Percentiles rank a stretch among this genome's conserved stretches.
Conservation (phyloP, 2,329 filamentous ascomycete genomes). For the Rugonectria rugulosa region DNA sequence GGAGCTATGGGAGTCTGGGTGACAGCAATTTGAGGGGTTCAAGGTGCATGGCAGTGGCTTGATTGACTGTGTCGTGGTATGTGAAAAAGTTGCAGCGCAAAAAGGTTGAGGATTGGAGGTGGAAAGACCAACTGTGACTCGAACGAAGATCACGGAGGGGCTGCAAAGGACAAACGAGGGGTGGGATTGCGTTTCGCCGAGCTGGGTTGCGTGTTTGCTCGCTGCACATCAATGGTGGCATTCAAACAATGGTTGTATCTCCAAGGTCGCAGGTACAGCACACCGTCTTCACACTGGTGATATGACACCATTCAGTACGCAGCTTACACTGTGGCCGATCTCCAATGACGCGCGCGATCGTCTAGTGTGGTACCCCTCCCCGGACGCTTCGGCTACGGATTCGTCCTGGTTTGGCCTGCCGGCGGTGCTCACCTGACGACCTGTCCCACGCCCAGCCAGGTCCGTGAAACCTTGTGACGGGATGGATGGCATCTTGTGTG, state of each 20-base stretch:
- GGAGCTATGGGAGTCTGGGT: slow-evolving; percentile 28
- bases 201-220: slow-evolving; percentile 12
- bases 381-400: slow-evolving; percentile 38
- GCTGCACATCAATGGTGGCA: slow-evolving; percentile 2
- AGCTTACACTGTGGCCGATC: slow-evolving; percentile 18
- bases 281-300: slow-evolving; percentile 11
- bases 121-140: neutral
- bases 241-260: slow-evolving; percentile 1
- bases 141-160: neutral
- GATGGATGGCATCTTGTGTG: slow-evolving; percentile 29
- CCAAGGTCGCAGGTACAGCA: slow-evolving; percentile 13
- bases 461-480: slow-evolving; percentile 39
- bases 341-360: slow-evolving; percentile 31
- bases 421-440: slow-evolving; percentile 38
- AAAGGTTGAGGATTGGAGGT: neutral
- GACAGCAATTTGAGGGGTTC: slow-evolving; percentile 24
- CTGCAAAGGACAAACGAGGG: slow-evolving; percentile 10
- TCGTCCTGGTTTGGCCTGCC: slow-evolving; percentile 27
- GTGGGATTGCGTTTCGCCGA: slow-evolving; percentile 12
- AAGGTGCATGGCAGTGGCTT: neutral
- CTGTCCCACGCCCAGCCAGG: slow-evolving; percentile 23
- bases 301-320: neutral
- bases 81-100: neutral
- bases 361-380: slow-evolving; percentile 20
- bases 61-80: neutral